Evolutionary conservation across 371 early-diverging fungal genomes (phyloP), one percentile per base, ranked within the genome.

Genomic region (Lichtheimia ramosa): DNA sequence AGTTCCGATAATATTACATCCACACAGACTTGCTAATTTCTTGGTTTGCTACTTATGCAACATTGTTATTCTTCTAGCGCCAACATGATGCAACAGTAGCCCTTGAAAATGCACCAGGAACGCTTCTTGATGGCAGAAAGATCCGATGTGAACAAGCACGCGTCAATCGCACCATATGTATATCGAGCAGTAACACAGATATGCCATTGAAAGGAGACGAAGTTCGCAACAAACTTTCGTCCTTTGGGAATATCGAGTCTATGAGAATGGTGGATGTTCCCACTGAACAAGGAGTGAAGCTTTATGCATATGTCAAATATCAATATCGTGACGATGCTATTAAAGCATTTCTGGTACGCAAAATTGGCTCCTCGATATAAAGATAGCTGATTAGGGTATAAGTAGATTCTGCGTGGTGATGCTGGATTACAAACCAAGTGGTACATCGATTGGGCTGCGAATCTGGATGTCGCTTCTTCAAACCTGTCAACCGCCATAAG

Each of bases 131-230:
- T 61, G 86, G 87, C 15, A 73, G 94, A 54, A 83, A 79, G 54
- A 88, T 94, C 48, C 88, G 94, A 6, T 90, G 93, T 51, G 94
- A 94, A 67, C 87, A 86, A 52, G 94, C 94, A 2, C 70, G 88
- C 52, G 94, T 94, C 8, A 92, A 94, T 67, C 83, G 94, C 21
- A 92, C 93, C 5, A 67, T 94, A 6, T 88, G 86, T 62, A 71
- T 92, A 46, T 48, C 73, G 86, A 16, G 56, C 61, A 39, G 61
- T 67, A n/a, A 54, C 68, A 3, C 18, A 46, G 0, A 46, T 46
- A 0, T 46, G 46, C 46, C 46, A 46, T 3, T 34, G 34, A 10
- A 34, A 46, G 5, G n/a, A 46, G 46, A 46, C n/a, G 21, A 21
- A 46, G 46, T 21, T 16, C 46, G 48, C 18, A 25, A 28, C 12